Evolutionary conservation across 75 land plant genomes (phyloP).

Genomic region (Chamaecyparis obtusa): DNA sequence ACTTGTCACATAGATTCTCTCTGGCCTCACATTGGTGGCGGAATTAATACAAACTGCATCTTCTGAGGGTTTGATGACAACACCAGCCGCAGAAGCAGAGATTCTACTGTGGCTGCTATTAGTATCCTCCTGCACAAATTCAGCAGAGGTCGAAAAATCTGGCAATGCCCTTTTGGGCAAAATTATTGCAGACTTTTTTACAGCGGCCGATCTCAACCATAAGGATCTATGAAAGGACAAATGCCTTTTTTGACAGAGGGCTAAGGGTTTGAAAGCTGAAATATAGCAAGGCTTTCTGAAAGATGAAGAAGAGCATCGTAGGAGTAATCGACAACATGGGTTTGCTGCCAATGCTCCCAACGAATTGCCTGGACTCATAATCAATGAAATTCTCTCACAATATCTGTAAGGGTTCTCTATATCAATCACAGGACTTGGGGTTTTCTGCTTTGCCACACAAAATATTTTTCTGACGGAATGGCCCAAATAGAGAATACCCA

Average conservation of each 20-base stretch:
- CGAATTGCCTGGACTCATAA: conserved; percentile 11
- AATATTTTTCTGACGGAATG: not conserved
- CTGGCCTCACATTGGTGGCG: conserved; percentile 27
- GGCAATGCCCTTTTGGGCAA: not conserved
- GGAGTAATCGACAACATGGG: conserved; percentile 21
- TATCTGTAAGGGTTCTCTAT: not conserved
- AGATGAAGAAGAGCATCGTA: not conserved
- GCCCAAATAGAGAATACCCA: not conserved
- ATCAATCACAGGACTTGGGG: not conserved
- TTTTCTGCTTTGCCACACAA: not conserved
- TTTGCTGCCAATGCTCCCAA: conserved; percentile 17
- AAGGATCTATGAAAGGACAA: not conserved
- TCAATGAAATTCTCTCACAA: not conserved
- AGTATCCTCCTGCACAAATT: not conserved
- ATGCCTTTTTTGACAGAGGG: not conserved
- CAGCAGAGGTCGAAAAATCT: conserved; percentile 12
- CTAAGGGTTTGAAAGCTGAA: not conserved
- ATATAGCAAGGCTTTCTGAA: not conserved
- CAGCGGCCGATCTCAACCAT: conserved; percentile 1
- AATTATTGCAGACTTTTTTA: not conserved
- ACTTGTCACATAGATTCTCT: conserved; percentile 36
- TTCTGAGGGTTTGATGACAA: conserved; percentile 23
- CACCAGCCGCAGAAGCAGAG: conserved; percentile 13
- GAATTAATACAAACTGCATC: conserved; percentile 18
- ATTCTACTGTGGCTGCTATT: not conserved